phyloP scores from a whole-genome alignment of 768 basidiomycete species.

The Rhodocollybia butyracea region DNA sequence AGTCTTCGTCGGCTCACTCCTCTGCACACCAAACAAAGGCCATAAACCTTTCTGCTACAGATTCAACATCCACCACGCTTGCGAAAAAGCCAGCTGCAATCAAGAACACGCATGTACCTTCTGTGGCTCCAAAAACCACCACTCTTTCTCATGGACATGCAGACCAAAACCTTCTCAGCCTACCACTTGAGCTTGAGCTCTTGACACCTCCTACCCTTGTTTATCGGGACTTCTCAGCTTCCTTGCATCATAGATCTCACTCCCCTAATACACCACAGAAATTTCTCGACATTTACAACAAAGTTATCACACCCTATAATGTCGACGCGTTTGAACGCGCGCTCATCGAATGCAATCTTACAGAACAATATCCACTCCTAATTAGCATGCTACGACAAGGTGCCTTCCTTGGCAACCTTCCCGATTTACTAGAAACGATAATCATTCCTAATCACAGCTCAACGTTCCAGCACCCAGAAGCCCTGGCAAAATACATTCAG shows the following conservation, averaged over 20 bases:
- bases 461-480: not conserved
- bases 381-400: not conserved
- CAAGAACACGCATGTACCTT: not conserved
- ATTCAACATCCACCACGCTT: not conserved
- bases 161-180: not conserved
- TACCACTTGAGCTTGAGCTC: not conserved
- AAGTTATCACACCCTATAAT: not conserved
- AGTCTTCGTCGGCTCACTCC: too few relatives aligned
- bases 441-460: constrained; percentile 17
- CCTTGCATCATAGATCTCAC: not conserved
- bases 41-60: not conserved
- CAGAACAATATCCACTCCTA: not conserved
- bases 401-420: not conserved
- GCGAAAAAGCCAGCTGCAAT: not conserved
- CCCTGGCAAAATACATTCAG: constrained; percentile 15
- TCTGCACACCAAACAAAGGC: too few relatives aligned
- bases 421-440: constrained; percentile 7
- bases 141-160: not conserved
- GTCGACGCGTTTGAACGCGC: not conserved
- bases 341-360: not conserved
- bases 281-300: not conserved
- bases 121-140: not conserved
- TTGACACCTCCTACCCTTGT: not conserved
- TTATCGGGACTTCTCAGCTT: not conserved
- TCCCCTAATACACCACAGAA: not conserved